phyloP scores from a whole-genome alignment of 148 eudicot species.

The Fagopyrum tataricum region DNA sequence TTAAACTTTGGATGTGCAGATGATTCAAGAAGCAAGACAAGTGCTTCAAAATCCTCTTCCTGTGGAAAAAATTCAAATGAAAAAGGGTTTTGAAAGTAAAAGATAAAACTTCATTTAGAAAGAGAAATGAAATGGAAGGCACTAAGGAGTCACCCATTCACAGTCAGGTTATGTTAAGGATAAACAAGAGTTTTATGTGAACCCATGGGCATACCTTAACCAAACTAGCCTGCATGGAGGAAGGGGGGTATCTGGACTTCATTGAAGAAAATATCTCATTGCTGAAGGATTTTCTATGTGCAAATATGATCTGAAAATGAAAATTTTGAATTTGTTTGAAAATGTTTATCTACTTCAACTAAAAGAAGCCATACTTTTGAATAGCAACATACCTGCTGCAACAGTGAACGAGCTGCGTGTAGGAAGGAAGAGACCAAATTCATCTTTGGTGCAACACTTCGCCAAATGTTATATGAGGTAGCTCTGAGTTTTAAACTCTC shows the following conservation, averaged over 20 bases:
- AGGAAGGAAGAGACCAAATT: constrained; percentile 38
- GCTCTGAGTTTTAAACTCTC: constrained; percentile 59
- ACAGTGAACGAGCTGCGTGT: constrained; percentile 49
- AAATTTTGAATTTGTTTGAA: constrained; percentile 4
- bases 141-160: not conserved
- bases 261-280: constrained; percentile 42
- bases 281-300: constrained; percentile 69
- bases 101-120: not conserved
- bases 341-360: not conserved
- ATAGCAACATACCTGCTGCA: constrained; percentile 52
- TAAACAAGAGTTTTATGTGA: not conserved
- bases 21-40: constrained; percentile 52
- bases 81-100: not conserved
- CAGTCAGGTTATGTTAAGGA: not conserved
- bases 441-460: constrained; percentile 25
- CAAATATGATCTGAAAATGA: constrained; percentile 59
- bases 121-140: too few species aligned
- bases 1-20: constrained; percentile 55
- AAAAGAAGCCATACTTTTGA: constrained; percentile 1
- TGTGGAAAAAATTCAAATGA: constrained; percentile 12
- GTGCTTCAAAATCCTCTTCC: constrained; percentile 28
- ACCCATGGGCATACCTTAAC: constrained; percentile 26
- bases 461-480: constrained; percentile 59
- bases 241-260: constrained; percentile 27
- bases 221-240: constrained; percentile 27